Conservation (phyloP, 257 asterid species). For the Scutellaria baicalensis region DNA sequence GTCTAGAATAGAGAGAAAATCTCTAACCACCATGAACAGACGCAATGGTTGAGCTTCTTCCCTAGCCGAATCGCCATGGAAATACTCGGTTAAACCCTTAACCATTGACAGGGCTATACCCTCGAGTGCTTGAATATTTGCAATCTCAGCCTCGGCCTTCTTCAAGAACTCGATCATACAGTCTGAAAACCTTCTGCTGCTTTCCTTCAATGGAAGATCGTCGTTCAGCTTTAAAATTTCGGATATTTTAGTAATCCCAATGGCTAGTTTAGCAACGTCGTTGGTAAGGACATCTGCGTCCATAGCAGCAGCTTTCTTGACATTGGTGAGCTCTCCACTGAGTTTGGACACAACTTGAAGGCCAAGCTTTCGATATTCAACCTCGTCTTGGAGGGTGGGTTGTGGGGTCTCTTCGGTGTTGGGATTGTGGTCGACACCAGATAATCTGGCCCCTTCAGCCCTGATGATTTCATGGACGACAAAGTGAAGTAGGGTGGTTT, state of each 20-base stretch:
- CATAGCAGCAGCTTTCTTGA: slow-evolving; percentile 74
- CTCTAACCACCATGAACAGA: slow-evolving; percentile 64
- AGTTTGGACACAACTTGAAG: slow-evolving; percentile 64
- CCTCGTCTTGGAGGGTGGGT: slow-evolving; percentile 40
- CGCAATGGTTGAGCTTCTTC: slow-evolving; percentile 69
- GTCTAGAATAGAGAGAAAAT: slow-evolving; percentile 59
- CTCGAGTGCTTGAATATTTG: slow-evolving; percentile 48
- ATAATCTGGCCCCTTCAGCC: slow-evolving; percentile 64
- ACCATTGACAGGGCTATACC: slow-evolving; percentile 67
- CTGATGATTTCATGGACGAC: slow-evolving; percentile 73
- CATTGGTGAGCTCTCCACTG: slow-evolving; percentile 69
- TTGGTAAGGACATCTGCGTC: slow-evolving; percentile 46
- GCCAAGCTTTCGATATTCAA: slow-evolving; percentile 50
- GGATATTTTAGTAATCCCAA: slow-evolving; percentile 40
- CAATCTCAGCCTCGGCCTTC: slow-evolving; percentile 49
- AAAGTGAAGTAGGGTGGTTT: slow-evolving; percentile 73
- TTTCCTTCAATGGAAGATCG: slow-evolving; percentile 20
- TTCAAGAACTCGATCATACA: slow-evolving; percentile 45
- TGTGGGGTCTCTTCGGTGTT: slow-evolving; percentile 21
- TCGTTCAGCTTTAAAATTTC: slow-evolving; percentile 45
- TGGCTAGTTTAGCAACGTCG: slow-evolving; percentile 44
- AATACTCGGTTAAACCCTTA: slow-evolving; percentile 59
- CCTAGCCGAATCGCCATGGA: slow-evolving; percentile 67
- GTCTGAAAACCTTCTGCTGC: slow-evolving; percentile 26
- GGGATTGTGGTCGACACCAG: slow-evolving; percentile 24